Evolutionary conservation across 176 grass and related monocot genomes (phyloP), one percentile per base, ranked within the genome.

Genomic region (Paspalum vaginatum): DNA sequence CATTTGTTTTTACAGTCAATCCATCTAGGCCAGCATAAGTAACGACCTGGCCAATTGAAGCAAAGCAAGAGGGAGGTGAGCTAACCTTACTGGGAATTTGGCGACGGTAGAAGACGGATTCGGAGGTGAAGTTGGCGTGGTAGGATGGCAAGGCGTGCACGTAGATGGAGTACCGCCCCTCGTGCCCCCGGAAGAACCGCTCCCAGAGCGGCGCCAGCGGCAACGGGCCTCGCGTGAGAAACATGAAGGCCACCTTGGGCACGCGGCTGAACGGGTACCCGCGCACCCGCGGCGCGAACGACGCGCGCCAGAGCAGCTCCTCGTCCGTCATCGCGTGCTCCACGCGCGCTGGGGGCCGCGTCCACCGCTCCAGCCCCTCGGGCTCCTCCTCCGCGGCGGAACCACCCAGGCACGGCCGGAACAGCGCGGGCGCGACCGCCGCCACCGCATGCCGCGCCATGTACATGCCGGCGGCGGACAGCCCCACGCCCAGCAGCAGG

Each of bases 191-290:
- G 64, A 99, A 99, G 79, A 91, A 95, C 13, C 75, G 79, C 68
- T 99, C 93, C 96, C 92, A 99, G 21, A 99, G 82, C 25, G 90
- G 96, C 24, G 90, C 87, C 2, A 99, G 84, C 59, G 93, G 96
- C 5, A 99, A 73, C 22, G 92, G 88, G 54, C 96, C 96, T 39
- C 88, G 88, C 74, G 88, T 99, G 81, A 99, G 90, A 79, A 99
- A 99, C 96, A 99, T 95, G 72, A 99, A 99, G 20, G 96, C 96
- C 38, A 95, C 54, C 66, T 91, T 99, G 54, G 88, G 92, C 73
- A 84, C 72, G 72, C 96, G 91, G 26, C n/a, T 42, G 46, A 91
- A 99, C 77, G 92, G 96, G 79, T 91, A 99, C 18, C 52, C 68
- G 24, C 73, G 86, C 40, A 93, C 71, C 32, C 55, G 73, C 42